Evolutionary conservation across 2,329 filamentous ascomycete species (phyloP).

Genomic region (Cladosporium sp.): DNA sequence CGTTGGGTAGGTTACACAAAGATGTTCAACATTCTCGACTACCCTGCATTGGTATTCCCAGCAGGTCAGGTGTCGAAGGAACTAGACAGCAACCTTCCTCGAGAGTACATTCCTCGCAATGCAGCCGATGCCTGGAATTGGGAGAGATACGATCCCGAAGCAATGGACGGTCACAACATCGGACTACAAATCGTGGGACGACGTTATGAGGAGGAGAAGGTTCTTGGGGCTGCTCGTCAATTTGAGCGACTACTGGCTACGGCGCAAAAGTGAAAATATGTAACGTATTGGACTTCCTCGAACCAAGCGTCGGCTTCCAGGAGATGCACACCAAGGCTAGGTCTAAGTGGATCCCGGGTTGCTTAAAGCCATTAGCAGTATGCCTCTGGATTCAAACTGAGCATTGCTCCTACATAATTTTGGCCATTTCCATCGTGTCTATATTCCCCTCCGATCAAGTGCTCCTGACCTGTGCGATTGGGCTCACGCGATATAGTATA

Average conservation of each 20-base stretch:
- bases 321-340: too few species aligned
- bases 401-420: too few species aligned
- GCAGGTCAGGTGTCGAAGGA: conserved; percentile 44
- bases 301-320: too few species aligned
- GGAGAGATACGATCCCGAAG: conserved; percentile 63
- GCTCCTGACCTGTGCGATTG: too few species aligned
- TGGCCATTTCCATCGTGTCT: too few species aligned
- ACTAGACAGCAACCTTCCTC: conserved; percentile 30
- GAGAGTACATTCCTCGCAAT: conserved; percentile 45
- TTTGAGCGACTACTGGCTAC: conserved; percentile 63
- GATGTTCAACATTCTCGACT: conserved; percentile 43
- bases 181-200: conserved; percentile 75
- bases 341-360: too few species aligned
- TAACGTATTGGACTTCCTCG: too few species aligned
- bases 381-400: too few species aligned
- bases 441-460: too few species aligned
- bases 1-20: conserved; percentile 30
- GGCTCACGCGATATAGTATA: too few species aligned
- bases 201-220: conserved; percentile 77
- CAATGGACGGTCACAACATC: conserved; percentile 80
- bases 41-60: conserved; percentile 54
- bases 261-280: not conserved
- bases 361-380: too few species aligned
- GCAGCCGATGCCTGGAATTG: conserved; percentile 50
- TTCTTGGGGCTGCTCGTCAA: conserved; percentile 68